Evolutionary conservation across 2,329 filamentous ascomycete species (phyloP).

Genomic region (Paraconiothyrium brasiliense): DNA sequence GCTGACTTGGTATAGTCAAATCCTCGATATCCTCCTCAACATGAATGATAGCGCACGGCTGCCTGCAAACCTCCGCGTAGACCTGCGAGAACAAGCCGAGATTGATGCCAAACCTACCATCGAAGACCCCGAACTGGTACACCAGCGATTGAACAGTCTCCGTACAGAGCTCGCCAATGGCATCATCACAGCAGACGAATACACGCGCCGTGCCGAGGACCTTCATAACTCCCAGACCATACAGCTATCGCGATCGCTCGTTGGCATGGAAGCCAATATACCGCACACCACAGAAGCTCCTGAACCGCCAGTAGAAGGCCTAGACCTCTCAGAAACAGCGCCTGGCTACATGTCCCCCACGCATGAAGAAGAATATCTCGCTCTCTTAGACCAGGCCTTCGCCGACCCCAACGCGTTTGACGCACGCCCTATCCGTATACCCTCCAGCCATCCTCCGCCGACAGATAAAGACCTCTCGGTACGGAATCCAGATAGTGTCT

Average conservation of each 20-base stretch:
- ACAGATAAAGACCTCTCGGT: constrained; percentile 64
- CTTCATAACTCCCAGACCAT: constrained; percentile 39
- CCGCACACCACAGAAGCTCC: constrained; percentile 51
- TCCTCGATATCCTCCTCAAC: constrained; percentile 88
- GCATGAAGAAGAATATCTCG: constrained; percentile 78
- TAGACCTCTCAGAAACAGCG: constrained; percentile 64
- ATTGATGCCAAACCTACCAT: constrained; percentile 39
- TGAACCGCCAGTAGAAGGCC: constrained; percentile 49
- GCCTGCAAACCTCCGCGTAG: constrained; percentile 76
- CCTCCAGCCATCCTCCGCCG: constrained; percentile 53
- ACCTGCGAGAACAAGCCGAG: constrained; percentile 63
- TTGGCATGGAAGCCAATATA: constrained; percentile 51
- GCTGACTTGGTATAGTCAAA: constrained; percentile 66
- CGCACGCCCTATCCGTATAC: constrained; percentile 50
- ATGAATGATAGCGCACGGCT: constrained; percentile 87
- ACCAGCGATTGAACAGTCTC: constrained; percentile 45
- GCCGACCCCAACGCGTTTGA: constrained; percentile 55
- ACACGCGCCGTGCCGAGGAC: constrained; percentile 36
- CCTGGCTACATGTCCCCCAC: constrained; percentile 73
- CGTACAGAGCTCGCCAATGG: constrained; percentile 44
- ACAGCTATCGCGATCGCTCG: constrained; percentile 43
- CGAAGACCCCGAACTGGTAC: constrained; percentile 36
- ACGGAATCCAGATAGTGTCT: constrained; percentile 88
- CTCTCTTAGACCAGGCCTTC: constrained; percentile 67
- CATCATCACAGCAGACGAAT: constrained; percentile 41